A percentile compares a stretch with the other conserved stretches of the same genome.
phyloP scores from a whole-genome alignment of 2,329 filamentous ascomycete genomes.

The Aspergillus fructus region DNA sequence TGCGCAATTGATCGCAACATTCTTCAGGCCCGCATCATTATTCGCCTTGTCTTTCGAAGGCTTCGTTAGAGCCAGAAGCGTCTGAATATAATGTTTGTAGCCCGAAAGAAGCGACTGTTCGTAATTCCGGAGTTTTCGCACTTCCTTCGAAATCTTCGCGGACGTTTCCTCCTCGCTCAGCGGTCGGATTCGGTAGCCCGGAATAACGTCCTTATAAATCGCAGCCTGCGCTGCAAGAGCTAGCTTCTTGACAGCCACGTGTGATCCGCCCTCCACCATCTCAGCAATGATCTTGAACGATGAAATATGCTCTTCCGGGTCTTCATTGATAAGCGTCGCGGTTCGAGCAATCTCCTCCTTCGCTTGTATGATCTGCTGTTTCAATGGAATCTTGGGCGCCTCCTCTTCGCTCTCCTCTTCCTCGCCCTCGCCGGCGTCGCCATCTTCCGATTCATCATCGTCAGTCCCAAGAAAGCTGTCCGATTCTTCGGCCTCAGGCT shows the following conservation, averaged over 20 bases:
- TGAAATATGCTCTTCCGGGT: conserved; percentile 84
- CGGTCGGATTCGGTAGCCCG: conserved; percentile 90
- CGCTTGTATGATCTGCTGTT: conserved; percentile 78
- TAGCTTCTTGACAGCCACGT: conserved; percentile 78
- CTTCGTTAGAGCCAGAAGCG: conserved; percentile 68
- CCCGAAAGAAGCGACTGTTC: conserved; percentile 83
- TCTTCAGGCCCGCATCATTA: conserved; percentile 54
- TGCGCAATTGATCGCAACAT: conserved; percentile 79
- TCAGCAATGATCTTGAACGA: conserved; percentile 75
- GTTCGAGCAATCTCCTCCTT: conserved; percentile 91
- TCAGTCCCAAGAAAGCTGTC: conserved; percentile 64
- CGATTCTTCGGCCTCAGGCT: conserved; percentile 52
- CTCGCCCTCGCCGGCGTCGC: conserved; percentile 39
- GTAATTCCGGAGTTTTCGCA: conserved; percentile 75
- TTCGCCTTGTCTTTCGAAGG: conserved; percentile 41
- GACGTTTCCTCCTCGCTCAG: conserved; percentile 70
- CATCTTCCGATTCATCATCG: conserved; percentile 51
- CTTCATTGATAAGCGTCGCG: conserved; percentile 78
- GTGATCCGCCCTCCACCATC: conserved; percentile 61
- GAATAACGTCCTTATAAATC: conserved; percentile 94
- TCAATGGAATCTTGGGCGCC: conserved; percentile 66
- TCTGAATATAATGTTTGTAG: conserved; percentile 81
- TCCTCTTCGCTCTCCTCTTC: conserved; percentile 49
- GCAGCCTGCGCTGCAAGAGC: conserved; percentile 82
- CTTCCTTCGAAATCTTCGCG: conserved; percentile 87